A percentile compares a stretch with the other conserved stretches of the same genome.
phyloP scores from a whole-genome alignment of 2,329 filamentous ascomycete species.

The Alternaria sp. region DNA sequence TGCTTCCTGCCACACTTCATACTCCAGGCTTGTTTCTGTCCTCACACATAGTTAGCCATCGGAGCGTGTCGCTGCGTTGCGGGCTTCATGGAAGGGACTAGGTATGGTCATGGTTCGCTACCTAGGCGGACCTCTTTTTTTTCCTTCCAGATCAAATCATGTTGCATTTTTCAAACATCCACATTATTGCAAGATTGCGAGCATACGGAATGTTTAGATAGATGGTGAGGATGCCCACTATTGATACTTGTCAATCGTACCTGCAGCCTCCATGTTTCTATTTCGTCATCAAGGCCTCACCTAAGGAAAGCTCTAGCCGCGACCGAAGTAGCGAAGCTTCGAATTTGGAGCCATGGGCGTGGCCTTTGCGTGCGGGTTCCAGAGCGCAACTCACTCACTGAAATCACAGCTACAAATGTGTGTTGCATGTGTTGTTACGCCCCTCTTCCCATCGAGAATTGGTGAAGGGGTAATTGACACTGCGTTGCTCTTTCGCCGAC shows the following conservation, averaged over 20 bases:
- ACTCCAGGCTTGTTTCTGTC: conserved; percentile 48
- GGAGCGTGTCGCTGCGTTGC: background rate
- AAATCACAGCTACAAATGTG: background rate
- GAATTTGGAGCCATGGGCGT: no score
- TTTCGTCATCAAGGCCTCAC: no score
- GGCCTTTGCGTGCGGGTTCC: no score
- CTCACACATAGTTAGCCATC: conserved; percentile 20
- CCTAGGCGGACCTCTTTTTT: background rate
- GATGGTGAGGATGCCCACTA: no score
- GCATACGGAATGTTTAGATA: no score
- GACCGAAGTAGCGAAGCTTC: no score
- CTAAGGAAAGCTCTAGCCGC: no score
- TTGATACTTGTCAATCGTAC: no score
- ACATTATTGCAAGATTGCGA: no score
- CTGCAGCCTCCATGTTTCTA: no score
- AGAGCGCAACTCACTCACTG: background rate
- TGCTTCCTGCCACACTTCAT: conserved; percentile 48
- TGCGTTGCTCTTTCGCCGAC: conserved; percentile 52
- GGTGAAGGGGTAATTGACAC: conserved; percentile 52
- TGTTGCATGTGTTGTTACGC: conserved; percentile 53
- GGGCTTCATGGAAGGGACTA: background rate
- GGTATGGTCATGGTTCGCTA: background rate
- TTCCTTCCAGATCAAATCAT: background rate
- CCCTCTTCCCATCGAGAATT: conserved; percentile 41
- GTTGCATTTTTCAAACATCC: no score